Conservation (phyloP, 169 alveolate genomes). For the Theileria parva region DNA sequence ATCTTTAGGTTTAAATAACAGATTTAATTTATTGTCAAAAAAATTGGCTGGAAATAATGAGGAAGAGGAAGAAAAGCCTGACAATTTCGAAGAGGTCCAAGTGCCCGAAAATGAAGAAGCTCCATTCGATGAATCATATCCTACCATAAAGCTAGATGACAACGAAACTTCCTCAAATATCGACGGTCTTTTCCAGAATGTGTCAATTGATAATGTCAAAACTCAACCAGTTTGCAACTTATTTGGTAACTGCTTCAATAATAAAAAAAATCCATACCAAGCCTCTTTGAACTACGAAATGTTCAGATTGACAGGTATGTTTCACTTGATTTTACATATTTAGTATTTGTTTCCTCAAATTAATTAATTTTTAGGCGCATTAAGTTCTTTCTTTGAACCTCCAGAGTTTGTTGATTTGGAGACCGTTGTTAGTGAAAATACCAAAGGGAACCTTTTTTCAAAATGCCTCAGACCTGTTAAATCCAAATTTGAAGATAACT, state of each 20-base stretch:
- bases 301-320: too few relatives aligned
- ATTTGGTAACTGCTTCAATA: constrained; percentile 2
- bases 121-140: too few relatives aligned
- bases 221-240: constrained; percentile 3
- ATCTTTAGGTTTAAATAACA: not conserved
- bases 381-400: not conserved
- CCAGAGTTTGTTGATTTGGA: constrained; percentile 5
- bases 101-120: too few relatives aligned
- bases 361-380: not conserved
- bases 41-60: not conserved
- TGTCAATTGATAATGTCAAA: not conserved
- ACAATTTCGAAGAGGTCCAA: not conserved
- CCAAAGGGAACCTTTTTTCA: not conserved
- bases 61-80: not conserved
- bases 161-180: constrained; percentile 1
- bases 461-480: not conserved
- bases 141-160: not conserved
- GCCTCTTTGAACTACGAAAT: too few relatives aligned
- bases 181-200: not conserved
- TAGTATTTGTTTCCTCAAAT: too few relatives aligned
- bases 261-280: too few relatives aligned
- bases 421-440: not conserved
- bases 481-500: not conserved
- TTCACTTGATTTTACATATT: too few relatives aligned
- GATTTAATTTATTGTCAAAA: not conserved